Percentiles rank a stretch among this genome's conserved stretches.
phyloP scores from a whole-genome alignment of 495 filamentous ascomycete species.

The Glarea lozoyensis region DNA sequence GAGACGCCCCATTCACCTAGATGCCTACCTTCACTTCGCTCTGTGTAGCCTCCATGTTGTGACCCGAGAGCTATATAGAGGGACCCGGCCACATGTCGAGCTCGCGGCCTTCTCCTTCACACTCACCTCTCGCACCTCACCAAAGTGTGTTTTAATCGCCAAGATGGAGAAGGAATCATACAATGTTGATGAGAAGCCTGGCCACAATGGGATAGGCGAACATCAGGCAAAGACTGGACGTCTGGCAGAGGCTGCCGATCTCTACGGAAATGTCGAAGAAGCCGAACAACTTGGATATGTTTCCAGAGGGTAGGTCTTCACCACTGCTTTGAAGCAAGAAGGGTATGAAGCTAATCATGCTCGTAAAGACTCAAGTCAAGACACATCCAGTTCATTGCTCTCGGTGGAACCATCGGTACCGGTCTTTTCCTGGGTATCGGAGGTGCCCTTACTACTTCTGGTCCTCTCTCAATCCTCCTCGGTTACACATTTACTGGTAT shows the following conservation, averaged over 20 bases:
- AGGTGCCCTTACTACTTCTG: slow-evolving; percentile 48
- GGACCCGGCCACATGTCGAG: no score
- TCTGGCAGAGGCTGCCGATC: slow-evolving; percentile 13
- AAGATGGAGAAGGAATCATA: no score
- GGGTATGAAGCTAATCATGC: neutral
- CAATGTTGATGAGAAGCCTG: no score
- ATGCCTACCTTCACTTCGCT: no score
- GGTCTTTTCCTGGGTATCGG: slow-evolving; percentile 69
- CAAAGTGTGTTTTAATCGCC: no score
- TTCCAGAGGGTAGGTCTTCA: slow-evolving; percentile 21
- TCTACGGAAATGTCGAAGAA: slow-evolving; percentile 19
- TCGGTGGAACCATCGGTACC: slow-evolving; percentile 67
- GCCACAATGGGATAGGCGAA: no score
- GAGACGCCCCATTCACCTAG: no score
- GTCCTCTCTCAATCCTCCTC: slow-evolving; percentile 58
- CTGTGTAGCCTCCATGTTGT: no score
- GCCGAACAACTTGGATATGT: slow-evolving; percentile 23
- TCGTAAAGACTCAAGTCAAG: slow-evolving; percentile 30
- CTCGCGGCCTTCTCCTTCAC: no score
- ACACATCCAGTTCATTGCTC: slow-evolving; percentile 52
- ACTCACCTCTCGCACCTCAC: no score
- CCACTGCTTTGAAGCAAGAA: neutral
- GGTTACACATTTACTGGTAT: slow-evolving; percentile 62
- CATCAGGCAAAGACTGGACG: slow-evolving; percentile 15
- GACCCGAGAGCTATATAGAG: no score